Conservation (phyloP, 441 rosid species). For the Croton laevigatus region DNA sequence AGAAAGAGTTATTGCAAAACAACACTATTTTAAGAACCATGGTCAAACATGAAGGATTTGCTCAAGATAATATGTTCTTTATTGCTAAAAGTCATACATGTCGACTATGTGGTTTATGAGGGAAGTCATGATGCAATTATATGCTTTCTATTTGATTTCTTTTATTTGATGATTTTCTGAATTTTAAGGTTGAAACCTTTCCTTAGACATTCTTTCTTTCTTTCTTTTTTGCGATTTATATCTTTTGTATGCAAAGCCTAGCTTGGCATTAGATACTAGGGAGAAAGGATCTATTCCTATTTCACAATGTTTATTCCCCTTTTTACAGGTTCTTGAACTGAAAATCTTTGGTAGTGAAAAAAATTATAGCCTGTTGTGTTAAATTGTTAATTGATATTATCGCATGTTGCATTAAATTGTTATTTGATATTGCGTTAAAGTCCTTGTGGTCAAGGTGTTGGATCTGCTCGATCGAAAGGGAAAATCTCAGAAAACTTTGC, state of each 20-base stretch:
- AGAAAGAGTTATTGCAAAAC: background rate
- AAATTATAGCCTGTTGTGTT: too few relatives aligned
- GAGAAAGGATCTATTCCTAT: background rate
- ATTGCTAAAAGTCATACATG: background rate
- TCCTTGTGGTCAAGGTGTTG: constrained; percentile 34
- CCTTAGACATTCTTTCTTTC: background rate
- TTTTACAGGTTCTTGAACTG: background rate
- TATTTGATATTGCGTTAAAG: too few relatives aligned
- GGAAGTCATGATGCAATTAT: background rate
- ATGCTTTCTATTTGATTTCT: background rate
- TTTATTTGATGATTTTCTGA: background rate
- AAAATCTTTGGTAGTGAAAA: too few relatives aligned
- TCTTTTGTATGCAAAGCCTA: background rate
- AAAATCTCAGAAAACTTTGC: constrained; percentile 37
- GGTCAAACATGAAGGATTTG: background rate
- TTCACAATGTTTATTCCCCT: background rate
- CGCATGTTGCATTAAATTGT: too few relatives aligned
- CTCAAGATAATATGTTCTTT: background rate
- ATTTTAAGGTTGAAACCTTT: background rate
- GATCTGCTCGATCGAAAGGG: constrained; percentile 47
- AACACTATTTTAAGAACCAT: background rate
- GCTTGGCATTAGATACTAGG: background rate
- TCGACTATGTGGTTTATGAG: background rate
- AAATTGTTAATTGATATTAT: too few relatives aligned
- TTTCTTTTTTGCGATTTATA: background rate